phyloP scores from a whole-genome alignment of 371 early-diverging fungal species.

The Coelomomyces lativittatus region DNA sequence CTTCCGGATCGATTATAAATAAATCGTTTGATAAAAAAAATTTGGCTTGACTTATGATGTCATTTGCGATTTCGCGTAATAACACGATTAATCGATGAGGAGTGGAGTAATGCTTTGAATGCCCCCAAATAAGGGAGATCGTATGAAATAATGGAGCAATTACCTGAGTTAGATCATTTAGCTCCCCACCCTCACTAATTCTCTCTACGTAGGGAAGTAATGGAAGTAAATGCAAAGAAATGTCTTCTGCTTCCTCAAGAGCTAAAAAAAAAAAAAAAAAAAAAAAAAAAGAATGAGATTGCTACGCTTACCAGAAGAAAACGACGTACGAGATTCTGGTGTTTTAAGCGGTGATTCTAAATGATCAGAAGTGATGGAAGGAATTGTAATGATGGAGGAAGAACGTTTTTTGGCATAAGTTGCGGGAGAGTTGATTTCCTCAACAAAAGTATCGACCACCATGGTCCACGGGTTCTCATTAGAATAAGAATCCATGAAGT shows the following conservation, averaged over 20 bases:
- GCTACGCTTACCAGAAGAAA: too few species aligned
- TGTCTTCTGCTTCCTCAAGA: conserved; percentile 35
- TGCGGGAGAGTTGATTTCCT: too few species aligned
- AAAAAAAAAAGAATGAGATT: background rate
- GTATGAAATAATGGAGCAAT: conserved; percentile 26
- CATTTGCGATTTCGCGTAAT: conserved; percentile 37
- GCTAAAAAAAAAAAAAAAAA: conserved; percentile 8
- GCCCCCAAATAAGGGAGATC: conserved; percentile 21
- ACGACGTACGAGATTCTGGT: too few species aligned
- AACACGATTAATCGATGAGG: conserved; percentile 26
- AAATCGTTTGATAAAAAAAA: conserved; percentile 26
- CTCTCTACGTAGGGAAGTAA: conserved; percentile 23
- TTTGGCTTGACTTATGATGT: conserved; percentile 37
- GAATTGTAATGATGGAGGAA: too few species aligned
- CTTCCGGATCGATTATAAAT: conserved; percentile 32
- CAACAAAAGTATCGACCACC: too few species aligned
- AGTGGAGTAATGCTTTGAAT: conserved; percentile 32
- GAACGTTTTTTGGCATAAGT: too few species aligned
- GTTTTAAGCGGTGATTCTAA: too few species aligned
- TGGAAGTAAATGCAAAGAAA: conserved; percentile 19
- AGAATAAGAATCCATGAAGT: too few species aligned
- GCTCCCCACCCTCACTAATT: conserved; percentile 13
- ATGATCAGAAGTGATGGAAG: too few species aligned
- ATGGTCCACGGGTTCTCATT: too few species aligned
- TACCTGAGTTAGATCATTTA: conserved; percentile 22